Evolutionary conservation across 805 yeast species (phyloP), one percentile per base, ranked within the genome.

Genomic region (Starmera amethionina): DNA sequence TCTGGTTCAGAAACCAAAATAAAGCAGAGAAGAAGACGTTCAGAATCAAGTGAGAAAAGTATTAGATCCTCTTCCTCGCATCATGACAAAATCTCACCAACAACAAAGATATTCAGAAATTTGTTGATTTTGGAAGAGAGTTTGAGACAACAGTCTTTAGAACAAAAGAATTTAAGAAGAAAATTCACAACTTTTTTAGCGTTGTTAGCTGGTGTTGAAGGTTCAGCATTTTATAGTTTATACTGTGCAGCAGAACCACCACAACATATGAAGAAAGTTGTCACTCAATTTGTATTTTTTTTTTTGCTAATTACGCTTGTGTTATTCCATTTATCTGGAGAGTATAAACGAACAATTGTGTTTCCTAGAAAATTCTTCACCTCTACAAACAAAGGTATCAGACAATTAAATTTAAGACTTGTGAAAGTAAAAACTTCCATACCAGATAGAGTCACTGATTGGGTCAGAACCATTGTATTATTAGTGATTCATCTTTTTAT

Each of bases 261-360:
- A 1, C 51, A 65, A 8, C 65, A 72, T 0, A 46, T 66, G 5
- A 62, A 64, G 42, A 58, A 60, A 19, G 54, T 63, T 32, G 49
- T 63, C 19, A 52, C 70, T 16, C 63, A 78, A 54, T 76, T 85
- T 37, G 54, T 77, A 12, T 70, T 84, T 4, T 64, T 81, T 14
- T 79, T 81, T 39, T 70, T 76, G 15, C 49, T 73, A 27, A 76
- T 89, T 15, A 83, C 96, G 0, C 62, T 88, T 41, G 70, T 77
- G 22, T 65, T 90, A 34, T 90, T 86, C 60, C 88, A 83, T 52
- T 60, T 90, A 30, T 81, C 95, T 19, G 98, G 98, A 1, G 93
- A 88, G 62, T 93, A 90, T 59, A 75, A 75, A 42, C 75, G 93
- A 45, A 86, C 96, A 0, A 84, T 90, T 40, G 81, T 84, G 13